Percentiles rank a stretch among this genome's conserved stretches.
These are phyloP conservation scores for Oldenlandia corymbosa DNA, from an alignment of 257 asterid genomes.

Conservation along the genomic window DNA sequence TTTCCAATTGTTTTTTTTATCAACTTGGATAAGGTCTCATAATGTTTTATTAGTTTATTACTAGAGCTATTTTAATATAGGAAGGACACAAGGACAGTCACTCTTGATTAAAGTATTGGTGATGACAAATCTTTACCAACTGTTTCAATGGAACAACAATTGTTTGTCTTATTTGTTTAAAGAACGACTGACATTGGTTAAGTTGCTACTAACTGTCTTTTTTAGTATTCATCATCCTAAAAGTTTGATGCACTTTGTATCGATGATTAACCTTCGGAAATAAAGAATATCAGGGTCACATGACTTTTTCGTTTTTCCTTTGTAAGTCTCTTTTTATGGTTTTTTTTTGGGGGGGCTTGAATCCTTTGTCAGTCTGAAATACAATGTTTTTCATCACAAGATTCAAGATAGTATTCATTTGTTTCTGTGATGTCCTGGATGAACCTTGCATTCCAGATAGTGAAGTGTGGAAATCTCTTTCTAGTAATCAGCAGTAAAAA, in stretches of 20 bases:
- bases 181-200: background rate
- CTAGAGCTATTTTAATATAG: constrained; percentile 12
- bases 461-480: background rate
- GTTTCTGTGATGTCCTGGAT: background rate
- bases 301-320: background rate
- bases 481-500: background rate
- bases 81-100: background rate
- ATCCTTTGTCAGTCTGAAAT: too few relatives aligned
- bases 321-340: too few relatives aligned
- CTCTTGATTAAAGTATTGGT: constrained; percentile 3
- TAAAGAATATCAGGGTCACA: background rate
- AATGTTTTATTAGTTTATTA: constrained; percentile 6
- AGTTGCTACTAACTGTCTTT: constrained; percentile 1
- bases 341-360: too few relatives aligned
- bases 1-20: constrained; percentile 15
- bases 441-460: background rate
- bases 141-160: background rate
- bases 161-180: constrained; percentile 2
- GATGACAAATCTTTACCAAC: background rate
- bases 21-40: constrained; percentile 12
- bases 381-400: too few relatives aligned
- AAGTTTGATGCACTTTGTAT: too few relatives aligned
- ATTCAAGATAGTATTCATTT: background rate
- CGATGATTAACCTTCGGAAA: background rate
- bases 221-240: too few relatives aligned